Conservation (phyloP, 2,329 filamentous ascomycete genomes). For the Sphaerulina vaccinii region DNA sequence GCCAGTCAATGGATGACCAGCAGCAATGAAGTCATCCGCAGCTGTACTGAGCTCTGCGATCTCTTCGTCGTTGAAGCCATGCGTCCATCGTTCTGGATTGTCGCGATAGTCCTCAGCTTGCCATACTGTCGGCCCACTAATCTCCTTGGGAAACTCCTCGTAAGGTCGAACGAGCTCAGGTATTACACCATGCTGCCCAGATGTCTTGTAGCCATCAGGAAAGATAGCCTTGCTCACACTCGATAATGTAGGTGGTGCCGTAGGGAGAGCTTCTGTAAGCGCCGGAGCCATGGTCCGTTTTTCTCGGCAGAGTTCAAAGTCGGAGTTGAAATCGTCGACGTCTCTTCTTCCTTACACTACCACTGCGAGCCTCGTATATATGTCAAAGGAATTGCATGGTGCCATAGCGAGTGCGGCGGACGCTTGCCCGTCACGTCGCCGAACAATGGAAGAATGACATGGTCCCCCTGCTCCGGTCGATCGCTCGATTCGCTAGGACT, state of each 20-base stretch:
- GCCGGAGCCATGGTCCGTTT: conserved; percentile 22
- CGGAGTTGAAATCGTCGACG: not conserved
- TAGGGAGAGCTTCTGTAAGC: conserved; percentile 17
- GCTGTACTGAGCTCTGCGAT: conserved; percentile 64
- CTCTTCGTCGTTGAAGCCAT: conserved; percentile 66
- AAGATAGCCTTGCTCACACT: conserved; percentile 52
- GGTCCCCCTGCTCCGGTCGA: too few relatives aligned
- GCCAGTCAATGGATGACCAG: conserved; percentile 66
- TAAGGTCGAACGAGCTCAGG: conserved; percentile 66
- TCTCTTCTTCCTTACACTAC: not conserved
- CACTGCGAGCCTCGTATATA: not conserved
- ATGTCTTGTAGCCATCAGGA: conserved; percentile 66
- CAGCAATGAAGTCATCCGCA: conserved; percentile 67
- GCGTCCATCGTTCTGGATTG: conserved; percentile 69
- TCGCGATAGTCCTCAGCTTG: conserved; percentile 61
- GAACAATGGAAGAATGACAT: too few relatives aligned
- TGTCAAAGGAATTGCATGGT: not conserved
- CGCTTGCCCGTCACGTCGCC: conserved; percentile 1
- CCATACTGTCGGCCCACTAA: conserved; percentile 73
- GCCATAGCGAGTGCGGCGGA: conserved; percentile 8
- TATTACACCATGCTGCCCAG: conserved; percentile 70
- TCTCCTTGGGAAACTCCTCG: conserved; percentile 66
- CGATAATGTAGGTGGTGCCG: conserved; percentile 21
- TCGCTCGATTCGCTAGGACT: too few relatives aligned
- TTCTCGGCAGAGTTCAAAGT: not conserved